Evolutionary conservation across 2,329 filamentous ascomycete genomes (phyloP).

Genomic region (Fonsecaea erecta): DNA sequence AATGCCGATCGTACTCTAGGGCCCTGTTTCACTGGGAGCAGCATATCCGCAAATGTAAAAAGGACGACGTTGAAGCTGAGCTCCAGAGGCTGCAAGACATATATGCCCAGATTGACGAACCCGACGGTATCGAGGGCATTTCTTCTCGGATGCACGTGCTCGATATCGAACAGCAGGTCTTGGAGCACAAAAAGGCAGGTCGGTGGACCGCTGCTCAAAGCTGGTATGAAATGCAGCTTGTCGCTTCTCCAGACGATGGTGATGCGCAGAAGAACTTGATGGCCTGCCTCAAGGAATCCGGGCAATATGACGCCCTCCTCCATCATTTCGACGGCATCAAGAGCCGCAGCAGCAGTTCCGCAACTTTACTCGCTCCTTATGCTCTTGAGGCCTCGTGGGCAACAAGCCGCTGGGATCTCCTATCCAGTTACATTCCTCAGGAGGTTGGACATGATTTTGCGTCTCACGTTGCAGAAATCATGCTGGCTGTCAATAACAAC

Average conservation of each 20-base stretch:
- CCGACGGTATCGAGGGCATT: conserved; percentile 93
- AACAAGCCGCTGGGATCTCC: conserved; percentile 76
- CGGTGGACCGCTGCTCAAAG: conserved; percentile 94
- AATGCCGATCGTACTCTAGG: conserved; percentile 89
- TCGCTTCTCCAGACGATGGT: conserved; percentile 74
- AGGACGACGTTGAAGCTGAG: conserved; percentile 60
- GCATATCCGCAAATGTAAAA: conserved; percentile 66
- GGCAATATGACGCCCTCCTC: conserved; percentile 85
- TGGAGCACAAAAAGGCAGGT: conserved; percentile 90
- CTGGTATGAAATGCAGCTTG: conserved; percentile 93
- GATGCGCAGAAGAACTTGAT: conserved; percentile 83
- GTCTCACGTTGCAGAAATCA: conserved; percentile 72
- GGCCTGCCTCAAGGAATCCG: conserved; percentile 90
- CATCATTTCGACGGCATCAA: conserved; percentile 83
- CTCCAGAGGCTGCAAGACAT: conserved; percentile 86
- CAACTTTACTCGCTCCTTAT: conserved; percentile 71
- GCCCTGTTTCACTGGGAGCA: conserved; percentile 95
- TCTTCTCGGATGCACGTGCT: conserved; percentile 83
- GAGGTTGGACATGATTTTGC: conserved; percentile 72
- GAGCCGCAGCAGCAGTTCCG: conserved; percentile 43
- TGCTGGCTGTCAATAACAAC: conserved; percentile 63
- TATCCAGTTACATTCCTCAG: conserved; percentile 67
- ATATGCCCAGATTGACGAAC: conserved; percentile 96
- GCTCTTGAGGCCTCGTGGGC: conserved; percentile 93
- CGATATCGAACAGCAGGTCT: conserved; percentile 90